A percentile compares a stretch with the other conserved stretches of the same genome.
Conservation (phyloP, 2,329 filamentous ascomycete genomes). For the Xylaria sp. region DNA sequence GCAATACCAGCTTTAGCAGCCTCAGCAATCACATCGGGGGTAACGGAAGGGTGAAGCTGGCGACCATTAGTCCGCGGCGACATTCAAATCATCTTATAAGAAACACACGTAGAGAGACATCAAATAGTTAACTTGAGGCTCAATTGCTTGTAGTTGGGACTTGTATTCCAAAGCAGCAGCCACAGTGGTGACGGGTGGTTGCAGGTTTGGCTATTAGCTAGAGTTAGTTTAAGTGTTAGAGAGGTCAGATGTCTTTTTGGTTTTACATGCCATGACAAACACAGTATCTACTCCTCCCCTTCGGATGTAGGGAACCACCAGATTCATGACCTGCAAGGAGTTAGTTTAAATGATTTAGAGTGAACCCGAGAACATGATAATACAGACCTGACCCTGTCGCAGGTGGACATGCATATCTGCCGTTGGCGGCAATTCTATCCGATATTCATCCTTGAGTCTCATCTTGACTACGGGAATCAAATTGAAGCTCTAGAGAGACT, state of each 20-base stretch:
- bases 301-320: slow-evolving; percentile 65
- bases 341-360: slow-evolving; percentile 4
- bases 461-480: slow-evolving; percentile 41
- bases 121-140: slow-evolving; percentile 73
- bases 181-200: slow-evolving; percentile 51
- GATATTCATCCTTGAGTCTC: slow-evolving; percentile 52
- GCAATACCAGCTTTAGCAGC: slow-evolving; percentile 77
- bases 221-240: slow-evolving; percentile 33
- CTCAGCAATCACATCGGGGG: slow-evolving; percentile 75
- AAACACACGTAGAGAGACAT: slow-evolving; percentile 74
- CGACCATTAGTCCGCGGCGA: slow-evolving; percentile 30
- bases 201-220: slow-evolving; percentile 34
- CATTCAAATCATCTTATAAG: slow-evolving; percentile 15
- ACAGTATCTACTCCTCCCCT: slow-evolving; percentile 74
- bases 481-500: not conserved
- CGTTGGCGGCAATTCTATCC: slow-evolving; percentile 68
- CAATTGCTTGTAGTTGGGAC: slow-evolving; percentile 67
- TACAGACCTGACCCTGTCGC: slow-evolving; percentile 65
- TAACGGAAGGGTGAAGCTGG: slow-evolving; percentile 69
- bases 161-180: slow-evolving; percentile 74
- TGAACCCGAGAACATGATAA: not conserved
- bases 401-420: slow-evolving; percentile 79
- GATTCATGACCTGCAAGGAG: slow-evolving; percentile 62
- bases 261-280: slow-evolving; percentile 56
- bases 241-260: slow-evolving; percentile 26